Percentiles rank a stretch among this genome's conserved stretches.
Evolutionary conservation across 768 basidiomycete genomes (phyloP).

Genomic region (Mycena sanguinolenta): DNA sequence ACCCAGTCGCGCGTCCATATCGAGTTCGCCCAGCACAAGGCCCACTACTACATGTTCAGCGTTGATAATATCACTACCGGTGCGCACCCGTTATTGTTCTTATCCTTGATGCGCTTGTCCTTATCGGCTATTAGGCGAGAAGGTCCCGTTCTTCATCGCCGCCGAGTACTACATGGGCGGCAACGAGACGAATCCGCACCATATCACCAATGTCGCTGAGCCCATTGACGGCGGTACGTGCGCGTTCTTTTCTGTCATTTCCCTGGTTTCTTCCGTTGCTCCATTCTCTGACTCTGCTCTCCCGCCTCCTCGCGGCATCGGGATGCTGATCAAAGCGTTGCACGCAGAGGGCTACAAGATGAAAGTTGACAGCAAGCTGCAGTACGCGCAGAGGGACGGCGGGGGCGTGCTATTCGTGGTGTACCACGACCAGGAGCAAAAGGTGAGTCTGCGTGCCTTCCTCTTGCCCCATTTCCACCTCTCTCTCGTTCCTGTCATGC

Average conservation of each 20-base stretch:
- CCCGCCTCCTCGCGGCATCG: too few species aligned
- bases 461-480: too few species aligned
- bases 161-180: conserved; percentile 7
- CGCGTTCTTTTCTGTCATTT: background rate
- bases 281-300: too few species aligned
- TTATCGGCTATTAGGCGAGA: background rate
- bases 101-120: background rate
- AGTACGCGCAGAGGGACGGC: background rate
- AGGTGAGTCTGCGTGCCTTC: too few species aligned
- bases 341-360: conserved; percentile 7
- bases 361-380: background rate
- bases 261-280: too few species aligned
- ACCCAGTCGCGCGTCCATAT: background rate
- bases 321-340: background rate
- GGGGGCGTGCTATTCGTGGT: too few species aligned
- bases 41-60: background rate
- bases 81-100: background rate
- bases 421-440: too few species aligned
- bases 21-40: conserved; percentile 1
- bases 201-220: conserved; percentile 6
- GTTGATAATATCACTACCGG: conserved; percentile 9
- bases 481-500: too few species aligned
- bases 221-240: background rate
- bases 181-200: background rate
- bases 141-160: conserved; percentile 10